Evolutionary conservation across 2,329 filamentous ascomycete genomes (phyloP).

Genomic region (Chaetomiaceae sp.): DNA sequence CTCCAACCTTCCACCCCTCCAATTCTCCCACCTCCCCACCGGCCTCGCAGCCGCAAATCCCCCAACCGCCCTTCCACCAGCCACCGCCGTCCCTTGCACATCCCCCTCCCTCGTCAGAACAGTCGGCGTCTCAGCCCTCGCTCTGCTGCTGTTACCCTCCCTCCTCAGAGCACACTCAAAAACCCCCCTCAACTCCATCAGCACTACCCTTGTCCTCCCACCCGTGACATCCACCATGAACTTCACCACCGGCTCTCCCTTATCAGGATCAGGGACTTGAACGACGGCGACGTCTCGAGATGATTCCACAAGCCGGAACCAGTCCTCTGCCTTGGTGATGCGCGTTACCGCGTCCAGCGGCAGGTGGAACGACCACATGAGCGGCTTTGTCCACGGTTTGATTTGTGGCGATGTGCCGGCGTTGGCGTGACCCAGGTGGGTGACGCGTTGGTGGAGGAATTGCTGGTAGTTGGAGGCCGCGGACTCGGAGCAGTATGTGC

Average conservation of each 20-base stretch:
- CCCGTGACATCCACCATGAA: constrained; percentile 11
- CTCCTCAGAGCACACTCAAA: background rate
- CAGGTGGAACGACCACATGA: constrained; percentile 6
- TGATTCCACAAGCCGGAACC: background rate
- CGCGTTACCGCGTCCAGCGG: background rate
- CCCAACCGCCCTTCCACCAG: too few species aligned
- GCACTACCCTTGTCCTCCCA: constrained; percentile 7
- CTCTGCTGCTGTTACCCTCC: background rate
- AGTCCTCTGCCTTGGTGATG: background rate
- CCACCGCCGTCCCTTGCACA: background rate
- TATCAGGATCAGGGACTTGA: background rate
- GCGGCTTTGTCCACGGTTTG: constrained; percentile 11
- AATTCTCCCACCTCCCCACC: constrained; percentile 9
- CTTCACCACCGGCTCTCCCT: background rate
- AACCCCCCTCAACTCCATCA: constrained; percentile 9
- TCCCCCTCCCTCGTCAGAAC: too few species aligned
- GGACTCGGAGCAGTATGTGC: constrained; percentile 13
- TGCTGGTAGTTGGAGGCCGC: background rate
- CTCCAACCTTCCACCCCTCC: background rate
- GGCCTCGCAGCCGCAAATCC: background rate
- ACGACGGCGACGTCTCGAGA: background rate
- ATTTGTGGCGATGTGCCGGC: background rate
- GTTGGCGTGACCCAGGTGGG: background rate
- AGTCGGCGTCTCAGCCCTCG: too few species aligned
- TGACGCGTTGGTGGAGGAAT: background rate